A percentile compares a stretch with the other conserved stretches of the same genome.
phyloP scores from a whole-genome alignment of 2,329 filamentous ascomycete genomes.

The Epichloe uncinata region DNA sequence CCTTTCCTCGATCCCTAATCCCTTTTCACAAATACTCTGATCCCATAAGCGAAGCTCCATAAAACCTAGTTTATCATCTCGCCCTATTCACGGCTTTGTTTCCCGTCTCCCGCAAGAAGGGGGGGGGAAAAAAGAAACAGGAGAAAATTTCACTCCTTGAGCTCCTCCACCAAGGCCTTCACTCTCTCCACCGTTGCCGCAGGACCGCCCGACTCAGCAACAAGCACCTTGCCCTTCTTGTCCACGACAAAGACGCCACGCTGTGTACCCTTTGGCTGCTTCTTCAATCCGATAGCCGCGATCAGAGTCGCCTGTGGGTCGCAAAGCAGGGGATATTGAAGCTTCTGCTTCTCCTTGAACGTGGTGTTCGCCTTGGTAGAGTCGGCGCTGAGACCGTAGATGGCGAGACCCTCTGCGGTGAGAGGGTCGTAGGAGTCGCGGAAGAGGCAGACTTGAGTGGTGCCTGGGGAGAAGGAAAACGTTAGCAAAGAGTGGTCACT shows the following conservation, averaged over 20 bases:
- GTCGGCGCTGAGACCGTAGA: constrained; percentile 85
- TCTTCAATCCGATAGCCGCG: constrained; percentile 77
- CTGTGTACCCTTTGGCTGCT: constrained; percentile 63
- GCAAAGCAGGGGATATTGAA: constrained; percentile 81
- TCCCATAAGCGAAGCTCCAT: too few relatives aligned
- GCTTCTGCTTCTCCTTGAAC: constrained; percentile 83
- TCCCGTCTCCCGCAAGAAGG: background rate
- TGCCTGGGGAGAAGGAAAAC: constrained; percentile 46
- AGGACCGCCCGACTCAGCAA: constrained; percentile 62
- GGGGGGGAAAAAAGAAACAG: background rate
- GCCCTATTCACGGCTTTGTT: too few relatives aligned
- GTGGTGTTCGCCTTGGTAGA: constrained; percentile 82
- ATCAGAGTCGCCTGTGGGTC: constrained; percentile 66
- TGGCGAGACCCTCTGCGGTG: constrained; percentile 64
- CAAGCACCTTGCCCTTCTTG: constrained; percentile 68
- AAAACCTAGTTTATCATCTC: too few relatives aligned
- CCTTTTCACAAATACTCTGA: background rate
- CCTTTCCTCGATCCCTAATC: background rate
- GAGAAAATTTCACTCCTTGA: constrained; percentile 11
- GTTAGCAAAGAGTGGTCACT: background rate
- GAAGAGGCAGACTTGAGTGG: constrained; percentile 85
- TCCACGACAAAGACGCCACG: constrained; percentile 81
- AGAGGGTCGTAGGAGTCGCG: constrained; percentile 70
- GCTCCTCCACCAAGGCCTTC: constrained; percentile 50
- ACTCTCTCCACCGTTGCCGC: constrained; percentile 66